These are phyloP conservation scores for Lecanicillium sp. DNA, from an alignment of 2,329 filamentous ascomycete genomes.

Conservation along the genomic window DNA sequence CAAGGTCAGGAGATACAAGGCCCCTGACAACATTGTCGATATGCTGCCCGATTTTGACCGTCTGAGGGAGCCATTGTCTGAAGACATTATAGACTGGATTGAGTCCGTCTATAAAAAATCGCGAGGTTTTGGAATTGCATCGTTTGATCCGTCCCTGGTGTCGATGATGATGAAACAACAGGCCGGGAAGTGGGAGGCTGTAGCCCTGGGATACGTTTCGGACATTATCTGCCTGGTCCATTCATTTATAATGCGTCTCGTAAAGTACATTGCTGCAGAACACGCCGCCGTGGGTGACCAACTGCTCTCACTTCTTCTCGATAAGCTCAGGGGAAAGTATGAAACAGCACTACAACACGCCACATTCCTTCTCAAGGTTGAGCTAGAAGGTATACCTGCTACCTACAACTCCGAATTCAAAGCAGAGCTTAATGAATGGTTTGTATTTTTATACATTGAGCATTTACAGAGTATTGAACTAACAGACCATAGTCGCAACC, in stretches of 20 bases:
- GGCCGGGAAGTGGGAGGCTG: conserved; percentile 40
- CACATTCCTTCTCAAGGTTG: conserved; percentile 42
- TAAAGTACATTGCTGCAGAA: conserved; percentile 19
- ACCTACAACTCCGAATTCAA: conserved; percentile 49
- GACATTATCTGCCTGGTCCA: conserved; percentile 44
- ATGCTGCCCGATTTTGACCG: too few species aligned
- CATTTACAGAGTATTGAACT: too few species aligned
- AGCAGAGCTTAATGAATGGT: conserved; percentile 13
- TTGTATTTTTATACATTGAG: not conserved
- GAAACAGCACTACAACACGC: conserved; percentile 37
- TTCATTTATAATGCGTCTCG: conserved; percentile 35
- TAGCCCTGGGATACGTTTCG: conserved; percentile 41
- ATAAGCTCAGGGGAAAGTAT: conserved; percentile 38
- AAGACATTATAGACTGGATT: too few species aligned
- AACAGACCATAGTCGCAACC: too few species aligned
- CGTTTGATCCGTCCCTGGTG: conserved; percentile 21
- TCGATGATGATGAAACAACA: conserved; percentile 42
- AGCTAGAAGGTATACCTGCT: conserved; percentile 33
- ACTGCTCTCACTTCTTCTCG: conserved; percentile 27
- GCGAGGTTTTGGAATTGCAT: too few species aligned
- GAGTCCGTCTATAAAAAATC: too few species aligned
- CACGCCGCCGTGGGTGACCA: conserved; percentile 25
- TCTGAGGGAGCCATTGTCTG: too few species aligned
- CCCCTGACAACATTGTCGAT: too few species aligned
- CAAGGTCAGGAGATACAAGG: too few species aligned